Percentiles rank a stretch among this genome's conserved stretches.
These are phyloP conservation scores for Brasenia schreberi DNA, from an alignment of 164 flowering plant genomes.

Conservation along the genomic window DNA sequence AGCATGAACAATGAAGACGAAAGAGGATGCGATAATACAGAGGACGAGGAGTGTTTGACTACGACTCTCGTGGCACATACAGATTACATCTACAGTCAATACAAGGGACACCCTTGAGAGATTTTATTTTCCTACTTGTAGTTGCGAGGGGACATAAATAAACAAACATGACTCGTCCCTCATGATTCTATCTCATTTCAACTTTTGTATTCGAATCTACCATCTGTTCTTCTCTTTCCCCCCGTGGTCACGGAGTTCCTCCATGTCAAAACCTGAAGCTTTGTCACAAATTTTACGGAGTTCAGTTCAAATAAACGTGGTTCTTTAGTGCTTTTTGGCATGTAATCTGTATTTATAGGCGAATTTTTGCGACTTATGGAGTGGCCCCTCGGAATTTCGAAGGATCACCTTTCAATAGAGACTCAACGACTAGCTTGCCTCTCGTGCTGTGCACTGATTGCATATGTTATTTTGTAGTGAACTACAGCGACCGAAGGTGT, in stretches of 20 bases:
- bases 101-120: not conserved
- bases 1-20: not conserved
- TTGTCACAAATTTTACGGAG: too few species aligned
- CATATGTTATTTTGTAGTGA: not conserved
- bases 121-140: too few species aligned
- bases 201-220: not conserved
- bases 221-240: not conserved
- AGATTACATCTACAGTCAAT: slow-evolving; percentile 37
- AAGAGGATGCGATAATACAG: slow-evolving; percentile 7
- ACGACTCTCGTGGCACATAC: slow-evolving; percentile 27
- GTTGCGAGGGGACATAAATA: not conserved
- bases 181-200: not conserved
- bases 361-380: too few species aligned
- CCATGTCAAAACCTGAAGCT: not conserved
- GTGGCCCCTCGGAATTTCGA: too few species aligned
- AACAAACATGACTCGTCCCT: not conserved
- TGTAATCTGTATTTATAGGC: too few species aligned
- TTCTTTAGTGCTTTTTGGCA: too few species aligned
- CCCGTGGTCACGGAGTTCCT: not conserved
- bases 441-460: too few species aligned
- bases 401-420: too few species aligned
- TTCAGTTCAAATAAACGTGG: too few species aligned
- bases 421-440: too few species aligned
- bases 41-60: slow-evolving; percentile 30
- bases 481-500: not conserved